Base-by-base conservation (phyloP, 345 rosid genomes). In the Geranium rotundifolium region DNA sequence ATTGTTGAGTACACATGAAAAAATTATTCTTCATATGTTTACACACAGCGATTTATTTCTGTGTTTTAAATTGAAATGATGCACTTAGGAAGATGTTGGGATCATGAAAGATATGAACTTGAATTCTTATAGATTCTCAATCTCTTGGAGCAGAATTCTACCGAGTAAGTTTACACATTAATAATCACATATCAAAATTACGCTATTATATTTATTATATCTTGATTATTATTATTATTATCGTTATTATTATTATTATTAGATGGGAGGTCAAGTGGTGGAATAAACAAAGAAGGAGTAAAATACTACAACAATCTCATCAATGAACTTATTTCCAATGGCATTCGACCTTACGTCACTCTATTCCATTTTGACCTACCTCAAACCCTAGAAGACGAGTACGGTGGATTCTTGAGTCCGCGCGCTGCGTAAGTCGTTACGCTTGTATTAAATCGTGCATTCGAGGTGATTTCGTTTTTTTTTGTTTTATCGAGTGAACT, bases 241-340 rank as follows among this genome's bases (percentile, higher is more conserved):
- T 15, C n/a, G 14, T 17, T 55, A 6, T 55, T 10, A 17, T 1
- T 55, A 1, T 17, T 55, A 20, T 17, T 6, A 20, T 52, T 34
- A 77, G 85, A 56, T 64, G 87, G 87, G 56, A 80, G 73, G 65
- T 65, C 72, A 60, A 70, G 65, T 62, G 70, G 71, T 34, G 84
- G 84, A 12, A 79, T 80, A 61, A 80, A 80, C 67, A 69, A 71
- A 61, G 78, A 75, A 66, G 86, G 86, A 68, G 65, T 82, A 61
- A 58, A 60, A 63, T 82, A 71, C 58, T 82, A 82, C 64, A 82
- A 79, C 64, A 72, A 71, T 57, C 80, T 81, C 34, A 77, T 82
- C 69, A 74, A 82, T 19, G 84, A 82, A 68, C 79, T 82, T 16
- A 56, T 76, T 19, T 65, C 75, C 14, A 75, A 75, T 0, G 84